A percentile compares a stretch with the other conserved stretches of the same genome.
These are phyloP conservation scores for Gryganskiella cystojenkinii DNA, from an alignment of 192 early-diverging fungal species.

Conservation along the genomic window DNA sequence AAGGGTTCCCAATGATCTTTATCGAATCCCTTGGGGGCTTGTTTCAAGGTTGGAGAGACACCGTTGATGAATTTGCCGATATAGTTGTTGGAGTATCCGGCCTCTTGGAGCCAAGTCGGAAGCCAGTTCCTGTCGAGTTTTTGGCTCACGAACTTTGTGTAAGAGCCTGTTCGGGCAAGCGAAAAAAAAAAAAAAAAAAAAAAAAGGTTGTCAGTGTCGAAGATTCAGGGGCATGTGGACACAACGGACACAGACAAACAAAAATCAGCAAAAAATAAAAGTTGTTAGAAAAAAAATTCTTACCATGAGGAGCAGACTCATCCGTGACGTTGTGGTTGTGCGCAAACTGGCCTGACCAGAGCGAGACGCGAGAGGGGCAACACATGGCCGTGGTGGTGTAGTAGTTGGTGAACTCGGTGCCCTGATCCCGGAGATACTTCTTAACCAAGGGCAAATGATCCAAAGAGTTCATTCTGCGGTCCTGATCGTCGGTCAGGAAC, in stretches of 20 bases:
- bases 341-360: slow-evolving; percentile 70
- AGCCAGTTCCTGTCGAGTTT: slow-evolving; percentile 44
- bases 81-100: slow-evolving; percentile 72
- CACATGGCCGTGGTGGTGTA: slow-evolving; percentile 72
- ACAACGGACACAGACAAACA: too few relatives aligned
- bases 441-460: slow-evolving; percentile 71
- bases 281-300: neutral
- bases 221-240: too few relatives aligned
- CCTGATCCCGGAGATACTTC: slow-evolving; percentile 67
- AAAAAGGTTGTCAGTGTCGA: too few relatives aligned
- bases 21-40: slow-evolving; percentile 56
- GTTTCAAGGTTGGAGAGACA: slow-evolving; percentile 36
- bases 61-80: slow-evolving; percentile 79
- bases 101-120: slow-evolving; percentile 40
- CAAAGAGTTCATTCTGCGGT: slow-evolving; percentile 62
- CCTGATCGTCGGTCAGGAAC: slow-evolving; percentile 76
- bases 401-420: slow-evolving; percentile 69
- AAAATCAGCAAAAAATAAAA: neutral
- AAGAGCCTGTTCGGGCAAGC: slow-evolving; percentile 19
- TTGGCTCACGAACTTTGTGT: slow-evolving; percentile 47
- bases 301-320: slow-evolving; percentile 49
- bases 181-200: neutral
- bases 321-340: slow-evolving; percentile 66
- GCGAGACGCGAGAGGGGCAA: slow-evolving; percentile 69
- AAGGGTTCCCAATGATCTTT: slow-evolving; percentile 54